These are phyloP conservation scores for Monosporascus ibericus DNA, from an alignment of 2,329 filamentous ascomycete species.

Conservation along the genomic window DNA sequence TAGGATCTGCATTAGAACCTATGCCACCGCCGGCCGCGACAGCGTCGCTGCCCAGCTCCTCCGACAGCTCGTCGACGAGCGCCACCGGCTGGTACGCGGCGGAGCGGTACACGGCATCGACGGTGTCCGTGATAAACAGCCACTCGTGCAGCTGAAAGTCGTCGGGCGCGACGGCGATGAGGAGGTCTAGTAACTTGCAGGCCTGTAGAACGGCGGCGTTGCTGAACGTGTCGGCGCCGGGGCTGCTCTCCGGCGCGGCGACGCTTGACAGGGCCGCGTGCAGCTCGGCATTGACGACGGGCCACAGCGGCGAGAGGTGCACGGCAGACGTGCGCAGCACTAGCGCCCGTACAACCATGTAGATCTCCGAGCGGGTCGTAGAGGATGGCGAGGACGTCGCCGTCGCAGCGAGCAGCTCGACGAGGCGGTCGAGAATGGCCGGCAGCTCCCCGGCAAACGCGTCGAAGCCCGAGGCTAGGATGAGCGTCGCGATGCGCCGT, in stretches of 20 bases:
- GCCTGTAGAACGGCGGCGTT: conserved; percentile 77
- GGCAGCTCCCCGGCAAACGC: conserved; percentile 73
- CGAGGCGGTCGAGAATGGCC: conserved; percentile 71
- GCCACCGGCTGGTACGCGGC: conserved; percentile 63
- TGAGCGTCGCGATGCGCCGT: conserved; percentile 70
- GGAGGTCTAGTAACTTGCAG: conserved; percentile 84
- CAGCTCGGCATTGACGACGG: conserved; percentile 79
- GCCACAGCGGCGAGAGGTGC: conserved; percentile 83
- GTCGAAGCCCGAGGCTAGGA: conserved; percentile 72
- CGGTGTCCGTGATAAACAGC: conserved; percentile 95
- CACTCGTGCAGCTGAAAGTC: conserved; percentile 98
- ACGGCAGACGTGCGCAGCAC: conserved; percentile 72
- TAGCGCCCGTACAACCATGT: conserved; percentile 79
- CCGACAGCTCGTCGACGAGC: conserved; percentile 77
- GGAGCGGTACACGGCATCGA: conserved; percentile 87
- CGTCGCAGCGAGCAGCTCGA: conserved; percentile 79
- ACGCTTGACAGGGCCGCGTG: conserved; percentile 74
- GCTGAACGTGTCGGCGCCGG: conserved; percentile 65
- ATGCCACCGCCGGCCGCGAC: conserved; percentile 1
- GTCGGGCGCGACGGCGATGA: conserved; percentile 83
- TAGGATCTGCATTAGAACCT: conserved; percentile 3
- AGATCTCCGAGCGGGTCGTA: conserved; percentile 80
- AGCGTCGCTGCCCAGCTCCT: conserved; percentile 55
- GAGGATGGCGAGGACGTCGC: conserved; percentile 88
- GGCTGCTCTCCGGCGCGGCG: conserved; percentile 57